Evolutionary conservation across 225 moss, liverwort and hornwort genomes (phyloP).

Genomic region (Neckera pumila): DNA sequence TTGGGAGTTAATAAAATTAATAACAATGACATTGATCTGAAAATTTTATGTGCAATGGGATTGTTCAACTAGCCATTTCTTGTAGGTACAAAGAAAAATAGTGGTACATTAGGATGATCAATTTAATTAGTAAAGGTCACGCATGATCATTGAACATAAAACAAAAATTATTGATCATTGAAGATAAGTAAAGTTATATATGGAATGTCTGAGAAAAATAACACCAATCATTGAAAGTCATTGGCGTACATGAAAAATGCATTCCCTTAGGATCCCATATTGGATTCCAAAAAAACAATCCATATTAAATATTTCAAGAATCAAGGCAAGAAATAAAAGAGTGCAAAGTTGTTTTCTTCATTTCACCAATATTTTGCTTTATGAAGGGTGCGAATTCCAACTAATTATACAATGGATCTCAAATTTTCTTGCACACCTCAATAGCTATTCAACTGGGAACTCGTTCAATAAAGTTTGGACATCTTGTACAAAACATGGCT

Average conservation of each 20-base stretch:
- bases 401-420: background rate
- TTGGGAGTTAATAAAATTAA: background rate
- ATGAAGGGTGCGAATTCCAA: background rate
- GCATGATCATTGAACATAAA: background rate
- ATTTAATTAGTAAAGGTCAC: background rate
- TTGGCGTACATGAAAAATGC: background rate
- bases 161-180: background rate
- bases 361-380: background rate
- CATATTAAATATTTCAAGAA: background rate
- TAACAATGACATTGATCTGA: background rate
- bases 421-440: too few relatives aligned
- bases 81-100: fast-evolving
- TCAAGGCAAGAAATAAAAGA: background rate
- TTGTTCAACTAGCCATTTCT: background rate
- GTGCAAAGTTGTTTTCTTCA: too few relatives aligned
- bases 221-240: background rate
- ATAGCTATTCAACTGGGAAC: too few relatives aligned
- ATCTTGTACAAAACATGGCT: background rate
- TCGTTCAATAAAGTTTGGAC: background rate
- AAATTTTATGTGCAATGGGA: background rate
- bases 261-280: background rate
- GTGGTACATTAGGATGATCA: background rate
- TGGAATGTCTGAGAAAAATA: background rate
- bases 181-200: background rate
- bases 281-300: fast-evolving